Conservation (phyloP, 2,329 filamentous ascomycete species). For the Mycogone perniciosa region DNA sequence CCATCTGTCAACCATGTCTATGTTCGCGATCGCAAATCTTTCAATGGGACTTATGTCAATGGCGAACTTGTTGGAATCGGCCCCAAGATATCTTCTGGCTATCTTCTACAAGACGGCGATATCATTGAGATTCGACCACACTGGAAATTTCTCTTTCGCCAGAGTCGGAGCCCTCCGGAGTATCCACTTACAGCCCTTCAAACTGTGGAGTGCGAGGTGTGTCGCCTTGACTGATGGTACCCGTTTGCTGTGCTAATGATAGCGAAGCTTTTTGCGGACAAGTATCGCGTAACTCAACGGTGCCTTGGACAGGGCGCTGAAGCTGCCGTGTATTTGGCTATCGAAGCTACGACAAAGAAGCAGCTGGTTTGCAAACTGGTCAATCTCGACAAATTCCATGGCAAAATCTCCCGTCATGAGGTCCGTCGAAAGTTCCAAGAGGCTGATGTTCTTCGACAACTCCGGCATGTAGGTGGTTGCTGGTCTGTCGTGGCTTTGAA, state of each 20-base stretch:
- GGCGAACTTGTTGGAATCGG: slow-evolving; percentile 36
- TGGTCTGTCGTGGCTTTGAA: not conserved
- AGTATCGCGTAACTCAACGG: slow-evolving; percentile 28
- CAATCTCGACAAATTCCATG: slow-evolving; percentile 34
- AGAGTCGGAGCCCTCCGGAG: slow-evolving; percentile 20
- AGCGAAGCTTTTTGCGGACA: slow-evolving; percentile 27
- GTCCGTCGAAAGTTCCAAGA: slow-evolving; percentile 40
- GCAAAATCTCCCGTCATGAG: slow-evolving; percentile 21
- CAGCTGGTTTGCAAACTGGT: slow-evolving; percentile 67
- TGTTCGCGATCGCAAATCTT: slow-evolving; percentile 49
- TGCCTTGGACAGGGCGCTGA: slow-evolving; percentile 34
- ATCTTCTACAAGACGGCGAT: slow-evolving; percentile 47
- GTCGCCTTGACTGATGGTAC: not conserved
- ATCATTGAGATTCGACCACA: slow-evolving; percentile 35
- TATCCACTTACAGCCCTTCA: slow-evolving; percentile 26
- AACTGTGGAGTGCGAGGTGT: slow-evolving; percentile 27
- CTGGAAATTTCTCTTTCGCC: slow-evolving; percentile 32
- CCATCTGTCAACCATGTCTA: slow-evolving; percentile 40
- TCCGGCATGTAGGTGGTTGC: slow-evolving; percentile 43
- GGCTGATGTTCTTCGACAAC: slow-evolving; percentile 44
- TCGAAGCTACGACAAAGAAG: slow-evolving; percentile 43
- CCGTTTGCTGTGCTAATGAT: not conserved
- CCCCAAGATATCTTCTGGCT: slow-evolving; percentile 32
- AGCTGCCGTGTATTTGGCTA: slow-evolving; percentile 31
- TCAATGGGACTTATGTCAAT: slow-evolving; percentile 50